Base-by-base conservation (phyloP, 495 filamentous ascomycete genomes). In the Lasiosphaeria miniovina region DNA sequence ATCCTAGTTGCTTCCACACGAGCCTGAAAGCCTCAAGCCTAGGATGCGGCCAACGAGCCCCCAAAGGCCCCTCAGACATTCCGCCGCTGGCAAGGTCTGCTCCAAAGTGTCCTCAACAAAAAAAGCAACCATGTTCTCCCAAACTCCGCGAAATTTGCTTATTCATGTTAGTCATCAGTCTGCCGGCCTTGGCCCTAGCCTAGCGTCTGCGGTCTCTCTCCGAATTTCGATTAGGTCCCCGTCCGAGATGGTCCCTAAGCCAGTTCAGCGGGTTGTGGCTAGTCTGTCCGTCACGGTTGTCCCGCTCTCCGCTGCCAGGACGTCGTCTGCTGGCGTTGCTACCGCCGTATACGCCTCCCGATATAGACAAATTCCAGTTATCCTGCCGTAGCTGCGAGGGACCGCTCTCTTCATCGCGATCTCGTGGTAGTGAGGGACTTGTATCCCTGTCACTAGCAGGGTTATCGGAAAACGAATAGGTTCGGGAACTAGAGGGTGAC, bases 221-320 rank as follows among this genome's bases (percentile, higher is more conserved):
- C 34, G 55, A 54, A 6, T 41, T 40, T n/a, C 49, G 11, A 36
- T 52, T 50, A 17, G 45, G 63, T 12, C 58, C 36, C 31, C 65
- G 41, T n/a, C 49, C 50, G 17, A 70, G 60, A 52, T 70, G 65
- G 10, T 66, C 58, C 51, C 68, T 60, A 14, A 68, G 43, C 68
- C 68, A 70, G 9, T 50, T 60, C 4, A 68, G 33, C 49, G 65
- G 35, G 24, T 57, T 57, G 38, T 55, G 34, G 38, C 52, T 50
- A 17, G 10, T 9, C 43, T 55, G 58, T 34, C 36, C 15, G 33
- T 6, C 24, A 34, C 49, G 58, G 36, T 46, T 54, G 36, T 40
- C 50, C n/a, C 54, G 34, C 34, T 50, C 46, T 17, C 49, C 36
- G 10, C 36, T 60, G 17, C 43, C 43, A 5, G 12, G 43, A 14